A percentile compares a stretch with the other conserved stretches of the same genome.
These are phyloP conservation scores for Cystobasidiaceae sp. DNA, from an alignment of 1,284 basidiomycete genomes.

Conservation along the genomic window DNA sequence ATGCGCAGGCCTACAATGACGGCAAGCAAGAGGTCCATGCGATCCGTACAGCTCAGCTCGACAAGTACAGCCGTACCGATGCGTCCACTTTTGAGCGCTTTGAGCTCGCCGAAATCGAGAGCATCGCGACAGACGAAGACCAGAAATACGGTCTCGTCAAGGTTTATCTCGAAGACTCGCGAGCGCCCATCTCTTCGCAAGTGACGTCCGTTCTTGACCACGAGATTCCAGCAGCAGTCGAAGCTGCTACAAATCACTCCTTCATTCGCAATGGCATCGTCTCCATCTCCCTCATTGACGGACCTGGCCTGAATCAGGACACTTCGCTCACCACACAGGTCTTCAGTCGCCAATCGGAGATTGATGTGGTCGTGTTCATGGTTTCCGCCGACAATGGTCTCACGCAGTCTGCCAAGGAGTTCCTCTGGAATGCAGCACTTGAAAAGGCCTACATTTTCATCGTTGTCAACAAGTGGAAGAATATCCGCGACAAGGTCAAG, in stretches of 20 bases:
- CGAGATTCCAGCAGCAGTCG: constrained; percentile 15
- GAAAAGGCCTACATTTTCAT: constrained; percentile 99
- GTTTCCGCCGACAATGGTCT: constrained; percentile 99
- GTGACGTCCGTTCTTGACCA: constrained; percentile 19
- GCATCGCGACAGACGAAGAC: constrained; percentile 65
- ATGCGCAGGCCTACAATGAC: constrained; percentile 70
- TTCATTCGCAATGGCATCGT: constrained; percentile 93
- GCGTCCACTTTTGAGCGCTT: constrained; percentile 69
- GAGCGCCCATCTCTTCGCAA: constrained; percentile 51
- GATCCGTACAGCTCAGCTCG: constrained; percentile 56
- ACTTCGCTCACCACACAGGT: constrained; percentile 91
- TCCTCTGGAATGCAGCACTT: constrained; percentile 85
- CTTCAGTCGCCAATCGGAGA: constrained; percentile 94
- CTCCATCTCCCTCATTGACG: constrained; percentile 97
- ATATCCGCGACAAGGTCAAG: constrained; percentile 91
- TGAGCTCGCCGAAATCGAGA: constrained; percentile 66
- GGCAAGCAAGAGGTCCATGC: constrained; percentile 75
- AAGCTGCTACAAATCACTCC: constrained; percentile 53
- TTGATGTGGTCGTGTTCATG: constrained; percentile 97
- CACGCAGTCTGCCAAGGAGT: constrained; percentile 91
- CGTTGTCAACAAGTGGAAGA: constrained; percentile 97
- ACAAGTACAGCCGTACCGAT: constrained; percentile 59
- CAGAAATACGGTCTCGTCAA: constrained; percentile 70
- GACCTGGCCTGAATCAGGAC: constrained; percentile 94
- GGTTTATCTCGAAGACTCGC: constrained; percentile 72